phyloP scores from a whole-genome alignment of 768 basidiomycete species.

The Termitomyces titanicus region DNA sequence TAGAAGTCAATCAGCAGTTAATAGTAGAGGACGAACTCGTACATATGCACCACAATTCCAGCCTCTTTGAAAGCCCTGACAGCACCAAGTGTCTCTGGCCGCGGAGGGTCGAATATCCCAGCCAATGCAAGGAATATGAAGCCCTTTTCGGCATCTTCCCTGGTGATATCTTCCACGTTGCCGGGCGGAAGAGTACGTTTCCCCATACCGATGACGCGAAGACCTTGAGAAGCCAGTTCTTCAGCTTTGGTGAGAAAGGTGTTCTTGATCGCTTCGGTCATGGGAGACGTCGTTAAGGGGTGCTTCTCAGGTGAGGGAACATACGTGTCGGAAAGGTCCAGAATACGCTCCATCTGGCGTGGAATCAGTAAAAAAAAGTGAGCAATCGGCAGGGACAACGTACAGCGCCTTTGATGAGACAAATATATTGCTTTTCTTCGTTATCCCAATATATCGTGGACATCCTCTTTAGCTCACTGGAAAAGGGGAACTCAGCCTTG shows the following conservation, averaged over 20 bases:
- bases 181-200: slow-evolving; percentile 19
- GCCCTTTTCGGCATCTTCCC: slow-evolving; percentile 44
- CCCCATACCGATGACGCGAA: slow-evolving; percentile 36
- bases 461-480: slow-evolving; percentile 52
- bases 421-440: slow-evolving; percentile 19
- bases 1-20: slow-evolving; percentile 3
- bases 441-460: slow-evolving; percentile 32
- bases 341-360: slow-evolving; percentile 38
- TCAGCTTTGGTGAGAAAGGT: slow-evolving; percentile 30
- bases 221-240: slow-evolving; percentile 35
- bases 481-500: slow-evolving; percentile 41
- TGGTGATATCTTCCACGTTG: slow-evolving; percentile 23
- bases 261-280: slow-evolving; percentile 26
- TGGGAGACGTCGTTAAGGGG: slow-evolving; percentile 18
- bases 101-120: slow-evolving; percentile 57
- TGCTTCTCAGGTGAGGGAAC: slow-evolving; percentile 23
- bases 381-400: background rate
- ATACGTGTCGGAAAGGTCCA: slow-evolving; percentile 42
- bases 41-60: slow-evolving; percentile 49
- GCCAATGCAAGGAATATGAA: slow-evolving; percentile 50
- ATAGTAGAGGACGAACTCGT: slow-evolving; percentile 1
- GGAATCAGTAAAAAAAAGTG: background rate
- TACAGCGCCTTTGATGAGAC: slow-evolving; percentile 36
- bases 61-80: slow-evolving; percentile 49
- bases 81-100: slow-evolving; percentile 49